Evolutionary conservation across 2,329 filamentous ascomycete species (phyloP).

Genomic region (Ceratocystis huliohia): DNA sequence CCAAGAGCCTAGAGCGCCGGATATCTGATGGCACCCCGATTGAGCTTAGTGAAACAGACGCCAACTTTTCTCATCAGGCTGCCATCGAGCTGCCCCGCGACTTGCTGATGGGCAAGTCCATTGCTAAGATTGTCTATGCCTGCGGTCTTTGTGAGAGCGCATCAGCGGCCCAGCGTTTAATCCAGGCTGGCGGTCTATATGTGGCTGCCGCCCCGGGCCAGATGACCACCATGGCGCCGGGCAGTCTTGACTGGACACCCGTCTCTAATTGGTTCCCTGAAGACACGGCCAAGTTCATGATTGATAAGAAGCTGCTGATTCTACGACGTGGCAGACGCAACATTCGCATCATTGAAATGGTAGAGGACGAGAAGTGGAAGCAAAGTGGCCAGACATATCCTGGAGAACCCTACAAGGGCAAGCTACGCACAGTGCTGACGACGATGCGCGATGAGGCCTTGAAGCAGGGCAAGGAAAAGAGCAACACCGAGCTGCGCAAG

Average conservation of each 20-base stretch:
- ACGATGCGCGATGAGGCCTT: conserved; percentile 30
- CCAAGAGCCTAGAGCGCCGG: conserved; percentile 16
- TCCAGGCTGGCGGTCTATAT: conserved; percentile 44
- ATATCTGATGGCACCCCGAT: conserved; percentile 16
- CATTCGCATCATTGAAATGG: conserved; percentile 46
- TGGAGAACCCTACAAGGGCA: conserved; percentile 40
- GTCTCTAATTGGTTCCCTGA: conserved; percentile 46
- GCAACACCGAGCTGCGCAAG: conserved; percentile 25
- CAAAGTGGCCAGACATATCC: conserved; percentile 39
- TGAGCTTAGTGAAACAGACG: conserved; percentile 23
- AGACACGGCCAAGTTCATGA: conserved; percentile 47
- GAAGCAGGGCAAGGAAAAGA: conserved; percentile 25
- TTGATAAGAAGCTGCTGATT: conserved; percentile 47
- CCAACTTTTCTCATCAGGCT: conserved; percentile 38
- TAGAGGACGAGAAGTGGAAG: conserved; percentile 43
- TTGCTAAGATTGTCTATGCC: conserved; percentile 47
- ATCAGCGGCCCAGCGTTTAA: conserved; percentile 47
- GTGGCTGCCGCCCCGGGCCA: conserved; percentile 41
- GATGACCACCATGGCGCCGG: conserved; percentile 33
- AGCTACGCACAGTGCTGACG: conserved; percentile 34
- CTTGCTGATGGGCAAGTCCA: conserved; percentile 41
- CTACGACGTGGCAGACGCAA: conserved; percentile 53
- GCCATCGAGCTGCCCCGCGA: conserved; percentile 48
- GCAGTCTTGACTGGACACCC: conserved; percentile 46
- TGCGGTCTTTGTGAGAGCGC: conserved; percentile 44